Conservation (phyloP, 495 filamentous ascomycete species). For the Aspergillus wentii region DNA sequence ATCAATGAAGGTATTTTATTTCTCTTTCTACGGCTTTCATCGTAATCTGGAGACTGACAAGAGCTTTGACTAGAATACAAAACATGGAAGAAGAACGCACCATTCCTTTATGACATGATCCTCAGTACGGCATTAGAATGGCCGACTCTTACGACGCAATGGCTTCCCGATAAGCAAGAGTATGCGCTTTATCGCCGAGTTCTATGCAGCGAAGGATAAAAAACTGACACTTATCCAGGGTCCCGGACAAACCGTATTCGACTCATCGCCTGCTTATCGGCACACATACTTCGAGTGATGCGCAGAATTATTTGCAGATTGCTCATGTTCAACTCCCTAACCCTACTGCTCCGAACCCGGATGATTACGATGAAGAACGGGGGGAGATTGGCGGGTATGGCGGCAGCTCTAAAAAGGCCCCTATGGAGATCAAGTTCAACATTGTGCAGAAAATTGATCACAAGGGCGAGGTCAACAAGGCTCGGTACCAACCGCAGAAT, state of each 20-base stretch:
- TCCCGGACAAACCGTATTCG: conserved; percentile 80
- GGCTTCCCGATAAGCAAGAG: conserved; percentile 94
- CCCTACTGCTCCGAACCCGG: conserved; percentile 61
- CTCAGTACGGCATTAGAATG: conserved; percentile 92
- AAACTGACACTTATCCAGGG: conserved; percentile 34
- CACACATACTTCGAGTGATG: conserved; percentile 85
- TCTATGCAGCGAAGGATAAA: neutral
- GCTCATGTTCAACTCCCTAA: conserved; percentile 90
- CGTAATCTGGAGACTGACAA: conserved; percentile 7
- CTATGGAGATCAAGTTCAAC: conserved; percentile 72
- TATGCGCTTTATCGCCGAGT: conserved; percentile 28
- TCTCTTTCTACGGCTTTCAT: neutral
- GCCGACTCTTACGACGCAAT: conserved; percentile 96
- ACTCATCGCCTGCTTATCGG: conserved; percentile 88
- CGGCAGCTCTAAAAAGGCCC: conserved; percentile 55
- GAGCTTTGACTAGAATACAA: conserved; percentile 73
- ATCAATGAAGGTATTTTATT: conserved; percentile 77
- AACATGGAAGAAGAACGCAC: conserved; percentile 99
- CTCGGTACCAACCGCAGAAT: conserved; percentile 95
- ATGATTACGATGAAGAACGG: conserved; percentile 84
- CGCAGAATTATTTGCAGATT: conserved; percentile 91
- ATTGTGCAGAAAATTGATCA: conserved; percentile 96
- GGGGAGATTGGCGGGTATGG: conserved; percentile 95
- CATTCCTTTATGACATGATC: conserved; percentile 97
- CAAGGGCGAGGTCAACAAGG: conserved; percentile 96